Base-by-base conservation (phyloP, 176 grass and related monocot species). In the Olyra latifolia region DNA sequence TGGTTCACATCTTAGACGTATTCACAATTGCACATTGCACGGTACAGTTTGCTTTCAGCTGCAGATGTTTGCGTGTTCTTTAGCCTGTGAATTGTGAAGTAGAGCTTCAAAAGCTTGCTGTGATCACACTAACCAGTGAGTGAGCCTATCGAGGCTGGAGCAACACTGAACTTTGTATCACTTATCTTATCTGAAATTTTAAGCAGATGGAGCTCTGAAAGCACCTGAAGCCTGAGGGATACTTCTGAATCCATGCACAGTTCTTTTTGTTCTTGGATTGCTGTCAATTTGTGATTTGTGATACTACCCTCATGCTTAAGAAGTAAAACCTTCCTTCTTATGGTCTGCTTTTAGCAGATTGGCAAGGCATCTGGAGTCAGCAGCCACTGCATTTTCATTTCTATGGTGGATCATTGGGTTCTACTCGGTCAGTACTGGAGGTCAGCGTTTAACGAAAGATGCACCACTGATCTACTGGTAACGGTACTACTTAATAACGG, bases 361-460 rank as follows among this genome's bases (percentile, higher is more conserved):
- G 25, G 67, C 86, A 47, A 86, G 83, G 60, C 83, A 83, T 66
- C 80, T 86, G 66, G 82, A 85, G 61, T 86, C 74, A 12, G 78
- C 68, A 82, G 88, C 84, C 62, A 88, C 77, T 45, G 54, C 80
- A 42, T 82, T 85, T 77, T 91, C 90, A 20, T 92, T 88, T 62
- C 10, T 86, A 50, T 86, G 90, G 83, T 92, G 86, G 90, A 88
- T 92, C 52, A 75, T 80, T 83, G 83, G 79, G 30, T 80, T 92
- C 75, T 86, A 83, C 58, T 86, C 82, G 89, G 61, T 88, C 42
- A 85, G 81, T 29, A 66, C 79, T 71, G 86, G 82, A 66, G 82
- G 78, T 62, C 82, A 88, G 75, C 20, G 50, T 83, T 67, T 88
- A 27, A 86, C 61, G 59, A 32, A 61, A 25, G 73, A 82, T 35